Evolutionary conservation across 495 filamentous ascomycete species (phyloP).

Genomic region (Paragyromitra xinjiangensis): DNA sequence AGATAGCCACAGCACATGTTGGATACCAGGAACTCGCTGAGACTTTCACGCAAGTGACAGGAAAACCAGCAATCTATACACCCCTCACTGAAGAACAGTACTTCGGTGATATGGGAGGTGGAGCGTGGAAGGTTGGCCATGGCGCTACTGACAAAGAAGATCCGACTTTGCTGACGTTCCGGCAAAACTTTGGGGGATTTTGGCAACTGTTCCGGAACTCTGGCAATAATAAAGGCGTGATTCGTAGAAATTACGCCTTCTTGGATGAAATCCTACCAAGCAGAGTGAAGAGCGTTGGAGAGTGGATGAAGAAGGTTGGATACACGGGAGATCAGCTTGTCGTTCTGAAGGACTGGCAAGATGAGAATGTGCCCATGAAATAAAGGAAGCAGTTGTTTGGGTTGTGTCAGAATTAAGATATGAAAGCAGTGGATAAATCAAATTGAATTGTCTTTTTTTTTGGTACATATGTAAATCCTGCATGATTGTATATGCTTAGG

Average conservation of each 20-base stretch:
- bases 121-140: slow-evolving; percentile 57
- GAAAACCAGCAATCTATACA: slow-evolving; percentile 62
- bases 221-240: slow-evolving; percentile 59
- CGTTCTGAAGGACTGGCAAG: slow-evolving; percentile 34
- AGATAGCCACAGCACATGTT: slow-evolving; percentile 64
- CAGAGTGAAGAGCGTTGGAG: slow-evolving; percentile 63
- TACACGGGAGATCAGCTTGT: slow-evolving; percentile 22
- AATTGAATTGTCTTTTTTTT: neutral
- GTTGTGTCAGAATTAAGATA: too few relatives aligned
- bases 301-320: slow-evolving; percentile 61
- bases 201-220: slow-evolving; percentile 63
- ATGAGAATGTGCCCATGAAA: neutral
- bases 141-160: slow-evolving; percentile 59
- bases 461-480: neutral
- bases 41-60: slow-evolving; percentile 66
- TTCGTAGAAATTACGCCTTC: slow-evolving; percentile 63
- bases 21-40: slow-evolving; percentile 61
- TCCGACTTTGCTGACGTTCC: slow-evolving; percentile 61
- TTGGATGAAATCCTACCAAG: slow-evolving; percentile 65
- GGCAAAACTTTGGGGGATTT: slow-evolving; percentile 66
- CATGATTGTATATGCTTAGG: too few relatives aligned
- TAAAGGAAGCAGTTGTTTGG: neutral
- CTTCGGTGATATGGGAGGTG: slow-evolving; percentile 48
- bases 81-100: slow-evolving; percentile 62
- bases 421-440: neutral